Percentiles rank a stretch among this genome's conserved stretches.
These are phyloP conservation scores for Amphicarpaea edgeworthii DNA, from an alignment of 306 rosid genomes.

Conservation along the genomic window DNA sequence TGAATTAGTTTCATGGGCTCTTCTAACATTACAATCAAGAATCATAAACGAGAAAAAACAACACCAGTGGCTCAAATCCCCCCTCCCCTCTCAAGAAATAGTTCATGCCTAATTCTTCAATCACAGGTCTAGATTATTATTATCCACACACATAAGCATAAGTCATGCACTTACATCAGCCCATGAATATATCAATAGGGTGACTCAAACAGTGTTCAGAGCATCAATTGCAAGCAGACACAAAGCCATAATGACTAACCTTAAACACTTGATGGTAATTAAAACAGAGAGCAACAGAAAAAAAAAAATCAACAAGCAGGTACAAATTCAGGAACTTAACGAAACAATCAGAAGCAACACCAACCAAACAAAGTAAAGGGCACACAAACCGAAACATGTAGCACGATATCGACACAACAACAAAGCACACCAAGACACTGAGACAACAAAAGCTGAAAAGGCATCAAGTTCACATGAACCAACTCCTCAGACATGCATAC, in stretches of 20 bases:
- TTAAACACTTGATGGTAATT: not conserved
- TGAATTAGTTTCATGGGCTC: not conserved
- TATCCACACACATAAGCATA: not conserved
- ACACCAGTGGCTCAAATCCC: not conserved
- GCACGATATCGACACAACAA: not conserved
- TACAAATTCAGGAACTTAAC: conserved; percentile 10
- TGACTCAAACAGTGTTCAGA: not conserved
- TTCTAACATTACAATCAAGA: conserved; percentile 11
- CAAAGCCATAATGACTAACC: conserved; percentile 13
- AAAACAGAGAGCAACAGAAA: not conserved
- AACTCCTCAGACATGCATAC: conserved; percentile 10
- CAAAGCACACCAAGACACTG: conserved; percentile 1
- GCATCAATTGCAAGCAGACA: not conserved
- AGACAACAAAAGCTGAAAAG: not conserved
- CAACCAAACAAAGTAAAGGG: not conserved
- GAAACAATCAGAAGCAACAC: conserved; percentile 21
- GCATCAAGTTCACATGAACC: not conserved
- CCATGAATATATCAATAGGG: conserved; percentile 3
- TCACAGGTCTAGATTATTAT: conserved; percentile 1
- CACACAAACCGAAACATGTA: not conserved
- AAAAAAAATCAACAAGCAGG: conserved; percentile 20
- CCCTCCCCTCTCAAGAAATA: not conserved
- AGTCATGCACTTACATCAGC: not conserved
- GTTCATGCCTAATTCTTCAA: not conserved
- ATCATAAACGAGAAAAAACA: conserved; percentile 6